Evolutionary conservation across 768 basidiomycete species (phyloP), one percentile per base, ranked within the genome.

Genomic region (Trametes punicea): DNA sequence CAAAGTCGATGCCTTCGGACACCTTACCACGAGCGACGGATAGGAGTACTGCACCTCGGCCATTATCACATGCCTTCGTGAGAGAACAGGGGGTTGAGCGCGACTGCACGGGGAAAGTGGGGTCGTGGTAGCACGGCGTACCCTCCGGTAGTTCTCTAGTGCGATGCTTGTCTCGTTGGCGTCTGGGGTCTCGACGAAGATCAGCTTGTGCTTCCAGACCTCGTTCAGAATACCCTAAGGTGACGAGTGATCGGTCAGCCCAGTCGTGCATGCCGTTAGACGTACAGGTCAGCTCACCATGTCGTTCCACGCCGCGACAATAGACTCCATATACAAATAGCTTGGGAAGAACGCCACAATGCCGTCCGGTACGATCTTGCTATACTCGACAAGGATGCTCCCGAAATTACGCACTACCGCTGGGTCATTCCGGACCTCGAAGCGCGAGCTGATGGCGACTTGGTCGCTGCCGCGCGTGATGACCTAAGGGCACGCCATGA

Each of bases 301-400:
- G 71, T 99, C 97, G 67, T 98, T 98, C 97, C 97, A 99, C n/a
- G 97, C 97, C 2, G 94, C 93, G 10, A 98, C 97, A 56, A 99
- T 99, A 21, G 92, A 94, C 72, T 99, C 97, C 97, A 99, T 99
- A 71, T 99, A 99, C 13, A 99, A 83, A 74, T 99, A 99, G 73
- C 91, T 93, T 18, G 97, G 97, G 73, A 99, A 99, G 80, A 99
- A 99, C 4, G 94, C 95, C 18, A 98, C 97, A 59, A 99, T 90
- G 11, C 97, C 97, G 71, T 99, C 97, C 7, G 97, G 97, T 1
- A 99, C 95, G 51, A 91, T 93, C 69, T 95, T 95, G 75, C 91
- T 92, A 77, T 97, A 98, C 71, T 99, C 97, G 60, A 98, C 84
- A 34, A 99, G 83, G 71, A 99, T 97, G 67, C 90, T 97, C 21